A percentile compares a stretch with the other conserved stretches of the same genome.
Evolutionary conservation across 768 basidiomycete genomes (phyloP).

Genomic region (Pisolithus microcarpus): DNA sequence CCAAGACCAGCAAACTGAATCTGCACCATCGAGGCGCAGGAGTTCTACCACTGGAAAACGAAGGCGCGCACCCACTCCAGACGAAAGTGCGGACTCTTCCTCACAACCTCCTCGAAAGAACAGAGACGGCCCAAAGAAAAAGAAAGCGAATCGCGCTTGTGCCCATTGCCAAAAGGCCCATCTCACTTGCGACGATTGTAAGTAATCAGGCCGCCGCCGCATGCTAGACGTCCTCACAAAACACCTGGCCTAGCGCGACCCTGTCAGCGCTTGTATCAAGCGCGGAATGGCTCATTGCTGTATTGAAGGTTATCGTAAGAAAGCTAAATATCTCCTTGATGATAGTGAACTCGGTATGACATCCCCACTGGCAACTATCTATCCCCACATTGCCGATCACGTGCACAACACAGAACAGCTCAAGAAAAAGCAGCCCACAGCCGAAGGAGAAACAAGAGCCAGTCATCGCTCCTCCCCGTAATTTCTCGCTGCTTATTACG

Average conservation of each 20-base stretch:
- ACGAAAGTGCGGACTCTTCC: slow-evolving; percentile 46
- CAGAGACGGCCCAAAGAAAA: slow-evolving; percentile 82
- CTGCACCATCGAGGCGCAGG: slow-evolving; percentile 32
- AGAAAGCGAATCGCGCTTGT: slow-evolving; percentile 91
- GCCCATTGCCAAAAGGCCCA: slow-evolving; percentile 96
- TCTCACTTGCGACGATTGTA: slow-evolving; percentile 97
- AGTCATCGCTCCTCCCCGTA: slow-evolving; percentile 27
- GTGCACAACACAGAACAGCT: slow-evolving; percentile 32
- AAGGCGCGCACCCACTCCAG: slow-evolving; percentile 55
- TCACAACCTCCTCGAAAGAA: slow-evolving; percentile 42
- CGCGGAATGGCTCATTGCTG: slow-evolving; percentile 85
- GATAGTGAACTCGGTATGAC: slow-evolving; percentile 82
- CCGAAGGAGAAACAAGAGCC: slow-evolving; percentile 27
- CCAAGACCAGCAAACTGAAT: slow-evolving; percentile 32
- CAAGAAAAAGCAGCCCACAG: slow-evolving; percentile 25
- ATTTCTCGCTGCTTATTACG: slow-evolving; percentile 4
- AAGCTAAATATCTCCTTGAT: slow-evolving; percentile 94
- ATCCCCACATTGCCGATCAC: slow-evolving; percentile 15
- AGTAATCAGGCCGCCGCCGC: slow-evolving; percentile 27
- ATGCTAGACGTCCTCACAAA: slow-evolving; percentile 7
- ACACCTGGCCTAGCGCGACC: slow-evolving; percentile 64
- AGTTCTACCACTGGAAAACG: slow-evolving; percentile 41
- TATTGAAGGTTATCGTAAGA: slow-evolving; percentile 93
- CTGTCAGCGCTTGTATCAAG: slow-evolving; percentile 91
- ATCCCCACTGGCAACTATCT: slow-evolving; percentile 1